phyloP scores from a whole-genome alignment of 2,329 filamentous ascomycete genomes.

The Talaromyces amestolkiae region DNA sequence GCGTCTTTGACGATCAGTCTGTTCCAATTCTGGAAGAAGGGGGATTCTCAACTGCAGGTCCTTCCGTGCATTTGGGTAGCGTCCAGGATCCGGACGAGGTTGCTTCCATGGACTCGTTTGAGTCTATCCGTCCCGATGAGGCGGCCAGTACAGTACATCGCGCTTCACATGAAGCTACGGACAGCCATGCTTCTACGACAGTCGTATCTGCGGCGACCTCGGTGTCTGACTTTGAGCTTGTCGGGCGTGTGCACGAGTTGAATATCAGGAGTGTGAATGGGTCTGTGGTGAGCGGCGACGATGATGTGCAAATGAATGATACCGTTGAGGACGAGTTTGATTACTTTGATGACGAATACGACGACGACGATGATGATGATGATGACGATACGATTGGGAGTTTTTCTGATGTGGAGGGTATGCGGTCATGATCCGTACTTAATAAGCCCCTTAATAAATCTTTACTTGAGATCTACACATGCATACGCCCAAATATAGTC shows the following conservation, averaged over 20 bases:
- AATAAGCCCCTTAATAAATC: too few relatives aligned
- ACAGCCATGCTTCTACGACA: conserved; percentile 26
- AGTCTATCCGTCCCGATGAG: conserved; percentile 28
- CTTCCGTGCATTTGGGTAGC: conserved; percentile 31
- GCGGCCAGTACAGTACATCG: conserved; percentile 34
- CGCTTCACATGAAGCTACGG: conserved; percentile 37
- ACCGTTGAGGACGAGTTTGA: conserved; percentile 6
- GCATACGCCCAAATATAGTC: not conserved
- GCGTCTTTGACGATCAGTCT: conserved; percentile 45
- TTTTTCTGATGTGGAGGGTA: conserved; percentile 1
- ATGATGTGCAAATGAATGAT: not conserved
- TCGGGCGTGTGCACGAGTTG: conserved; percentile 1
- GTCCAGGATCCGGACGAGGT: conserved; percentile 21
- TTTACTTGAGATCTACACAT: not conserved
- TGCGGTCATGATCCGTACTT: not conserved
- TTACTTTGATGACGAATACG: conserved; percentile 11
- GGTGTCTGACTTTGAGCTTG: conserved; percentile 10
- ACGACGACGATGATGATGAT: conserved; percentile 17
- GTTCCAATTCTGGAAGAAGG: conserved; percentile 34
- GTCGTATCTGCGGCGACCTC: conserved; percentile 20
- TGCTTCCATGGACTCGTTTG: conserved; percentile 27
- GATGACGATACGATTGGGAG: conserved; percentile 16
- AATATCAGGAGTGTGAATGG: conserved; percentile 4
- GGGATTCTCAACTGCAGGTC: conserved; percentile 39
- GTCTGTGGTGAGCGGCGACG: not conserved